phyloP scores from a whole-genome alignment of 73 alveolate genomes.

The Tetrahymena borealis region DNA sequence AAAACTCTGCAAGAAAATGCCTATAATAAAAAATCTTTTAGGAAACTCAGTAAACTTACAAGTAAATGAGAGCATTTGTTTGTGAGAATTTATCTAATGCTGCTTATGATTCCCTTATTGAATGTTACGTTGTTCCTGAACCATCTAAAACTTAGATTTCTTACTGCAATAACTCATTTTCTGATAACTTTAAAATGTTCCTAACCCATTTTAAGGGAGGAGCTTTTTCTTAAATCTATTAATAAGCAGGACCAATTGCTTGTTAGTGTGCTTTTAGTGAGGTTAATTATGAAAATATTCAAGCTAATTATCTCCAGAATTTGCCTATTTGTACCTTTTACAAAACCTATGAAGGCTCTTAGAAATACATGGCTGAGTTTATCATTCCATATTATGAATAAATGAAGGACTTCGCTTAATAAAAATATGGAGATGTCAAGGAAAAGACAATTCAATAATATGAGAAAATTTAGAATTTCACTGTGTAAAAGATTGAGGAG shows the following conservation, averaged over 20 bases:
- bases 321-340: background rate
- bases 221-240: background rate
- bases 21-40: background rate
- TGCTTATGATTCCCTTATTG: background rate
- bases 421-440: no score
- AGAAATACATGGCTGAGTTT: background rate
- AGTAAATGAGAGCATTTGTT: background rate
- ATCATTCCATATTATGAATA: background rate
- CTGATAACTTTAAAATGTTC: background rate
- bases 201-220: background rate
- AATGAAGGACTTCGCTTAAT: background rate
- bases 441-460: background rate
- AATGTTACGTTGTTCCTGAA: background rate
- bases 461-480: background rate
- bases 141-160: background rate
- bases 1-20: background rate
- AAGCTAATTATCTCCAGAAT: background rate
- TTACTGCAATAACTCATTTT: background rate
- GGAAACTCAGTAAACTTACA: background rate
- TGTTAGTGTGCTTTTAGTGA: background rate
- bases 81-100: background rate
- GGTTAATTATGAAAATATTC: background rate
- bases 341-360: background rate
- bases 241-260: background rate
- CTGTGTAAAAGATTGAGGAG: background rate